Base-by-base conservation (phyloP, 2,329 filamentous ascomycete genomes). In the Thermomyces lanuginosus region DNA sequence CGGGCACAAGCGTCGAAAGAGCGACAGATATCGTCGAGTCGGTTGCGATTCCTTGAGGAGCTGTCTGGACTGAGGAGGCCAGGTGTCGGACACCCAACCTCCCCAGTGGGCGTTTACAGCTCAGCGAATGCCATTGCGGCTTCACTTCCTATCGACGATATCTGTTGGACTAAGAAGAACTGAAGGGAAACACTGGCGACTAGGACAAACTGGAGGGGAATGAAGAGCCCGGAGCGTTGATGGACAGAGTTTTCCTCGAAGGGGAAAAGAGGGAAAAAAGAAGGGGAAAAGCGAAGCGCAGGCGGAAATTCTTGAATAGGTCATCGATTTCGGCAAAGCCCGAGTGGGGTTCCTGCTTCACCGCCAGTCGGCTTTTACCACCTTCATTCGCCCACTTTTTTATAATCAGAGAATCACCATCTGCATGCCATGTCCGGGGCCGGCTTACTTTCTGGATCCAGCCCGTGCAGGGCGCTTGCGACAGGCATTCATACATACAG, bases 21-120 rank as follows among this genome's bases (percentile, higher is more conserved):
- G 57, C 35, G 48, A 66, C 72, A 56, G 51, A 64, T 63, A 61
- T 58, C 53, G 56, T 59, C 55, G 49, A 56, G 53, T 56, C 45
- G 46, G 54, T 60, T 68, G 63, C 60, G 54, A 54, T 49, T 70
- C 66, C 66, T 82, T 76, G 72, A 63, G 73, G 75, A 76, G 75
- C 78, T 82, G 76, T 72, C 72, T 33, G 76, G 76, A 81, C 79
- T 83, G 70, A 73, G 69, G 68, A 69, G 70, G 69, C 65, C 47
- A 59, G 57, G 50, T 50, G 50, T 56, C 56, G 59, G 27, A 27
- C 18, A 26, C 26, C 30, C 64, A 58, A 56, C 61, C 64, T 70
- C 72, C 74, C 74, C 72, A 83, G 77, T 75, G 56, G 72, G 69
- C 60, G 69, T 81, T 84, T 83, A 91, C 76, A 86, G 79, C 77